Percentiles rank a stretch among this genome's conserved stretches.
phyloP scores from a whole-genome alignment of 192 early-diverging fungal genomes.

The Coemansia sp. region DNA sequence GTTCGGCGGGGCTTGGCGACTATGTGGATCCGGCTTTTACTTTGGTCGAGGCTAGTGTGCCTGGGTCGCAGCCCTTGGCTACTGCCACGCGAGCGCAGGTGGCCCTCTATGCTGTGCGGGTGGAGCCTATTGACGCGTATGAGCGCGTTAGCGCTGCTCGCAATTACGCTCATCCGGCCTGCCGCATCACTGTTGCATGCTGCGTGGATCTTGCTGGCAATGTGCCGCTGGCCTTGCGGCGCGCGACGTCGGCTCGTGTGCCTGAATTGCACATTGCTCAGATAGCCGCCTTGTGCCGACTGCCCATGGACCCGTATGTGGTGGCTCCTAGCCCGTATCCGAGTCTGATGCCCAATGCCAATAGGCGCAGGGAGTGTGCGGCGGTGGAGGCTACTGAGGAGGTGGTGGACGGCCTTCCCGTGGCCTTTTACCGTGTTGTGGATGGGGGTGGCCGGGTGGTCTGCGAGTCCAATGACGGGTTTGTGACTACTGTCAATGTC shows the following conservation, averaged over 20 bases:
- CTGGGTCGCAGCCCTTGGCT: slow-evolving; percentile 40
- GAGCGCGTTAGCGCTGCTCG: slow-evolving; percentile 30
- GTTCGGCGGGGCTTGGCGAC: slow-evolving; percentile 18
- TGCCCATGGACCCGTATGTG: background rate
- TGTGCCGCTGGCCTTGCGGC: slow-evolving; percentile 44
- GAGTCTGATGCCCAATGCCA: background rate
- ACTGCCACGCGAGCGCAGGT: slow-evolving; percentile 26
- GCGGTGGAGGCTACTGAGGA: slow-evolving; percentile 13
- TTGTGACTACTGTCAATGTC: background rate
- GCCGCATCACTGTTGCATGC: slow-evolving; percentile 40
- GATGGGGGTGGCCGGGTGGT: slow-evolving; percentile 12
- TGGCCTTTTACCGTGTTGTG: slow-evolving; percentile 16
- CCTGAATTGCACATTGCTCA: slow-evolving; percentile 19
- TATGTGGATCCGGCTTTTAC: slow-evolving; percentile 29
- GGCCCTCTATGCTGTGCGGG: slow-evolving; percentile 28
- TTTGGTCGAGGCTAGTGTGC: slow-evolving; percentile 47
- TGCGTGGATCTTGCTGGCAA: slow-evolving; percentile 34
- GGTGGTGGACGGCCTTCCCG: slow-evolving; percentile 19
- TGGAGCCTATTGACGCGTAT: slow-evolving; percentile 47
- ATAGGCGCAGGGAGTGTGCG: slow-evolving; percentile 2
- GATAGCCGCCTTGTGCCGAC: slow-evolving; percentile 7
- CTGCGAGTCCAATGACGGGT: background rate
- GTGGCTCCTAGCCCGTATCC: background rate
- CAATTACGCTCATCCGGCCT: slow-evolving; percentile 20
- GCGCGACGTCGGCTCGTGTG: slow-evolving; percentile 22